Percentiles rank a stretch among this genome's conserved stretches.
These are phyloP conservation scores for Mycena maculata DNA, from an alignment of 768 basidiomycete genomes.

Conservation along the genomic window DNA sequence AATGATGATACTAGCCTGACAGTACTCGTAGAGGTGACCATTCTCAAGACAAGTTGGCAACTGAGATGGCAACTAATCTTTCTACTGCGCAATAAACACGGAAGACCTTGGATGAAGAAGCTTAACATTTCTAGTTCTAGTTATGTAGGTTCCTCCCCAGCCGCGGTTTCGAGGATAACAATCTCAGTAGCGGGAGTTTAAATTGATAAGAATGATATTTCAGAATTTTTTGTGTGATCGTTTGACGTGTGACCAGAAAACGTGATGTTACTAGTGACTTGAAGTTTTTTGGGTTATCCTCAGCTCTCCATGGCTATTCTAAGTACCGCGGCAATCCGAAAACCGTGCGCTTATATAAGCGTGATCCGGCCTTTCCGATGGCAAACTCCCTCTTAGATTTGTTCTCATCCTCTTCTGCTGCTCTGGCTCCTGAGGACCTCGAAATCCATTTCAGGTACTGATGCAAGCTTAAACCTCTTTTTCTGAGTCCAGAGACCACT, in stretches of 20 bases:
- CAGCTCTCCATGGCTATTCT: too few species aligned
- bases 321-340: neutral
- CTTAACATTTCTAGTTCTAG: too few species aligned
- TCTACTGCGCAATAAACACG: too few species aligned
- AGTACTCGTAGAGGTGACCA: too few species aligned
- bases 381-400: neutral
- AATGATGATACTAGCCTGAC: too few species aligned
- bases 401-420: neutral
- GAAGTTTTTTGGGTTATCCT: neutral
- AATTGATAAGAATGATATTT: neutral
- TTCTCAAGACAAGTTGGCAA: too few species aligned
- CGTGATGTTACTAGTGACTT: neutral
- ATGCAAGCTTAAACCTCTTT: neutral
- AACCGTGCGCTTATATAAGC: neutral
- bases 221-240: too few species aligned
- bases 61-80: too few species aligned
- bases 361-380: neutral
- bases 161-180: neutral
- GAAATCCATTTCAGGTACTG: neutral
- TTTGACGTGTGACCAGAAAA: too few species aligned
- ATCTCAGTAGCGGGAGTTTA: neutral
- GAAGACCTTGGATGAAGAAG: too few species aligned
- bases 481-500: neutral
- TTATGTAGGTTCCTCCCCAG: neutral
- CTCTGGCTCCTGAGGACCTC: neutral